A percentile compares a stretch with the other conserved stretches of the same genome.
These are phyloP conservation scores for Nigrospora osmanthi DNA, from an alignment of 2,329 filamentous ascomycete species.

Conservation along the genomic window DNA sequence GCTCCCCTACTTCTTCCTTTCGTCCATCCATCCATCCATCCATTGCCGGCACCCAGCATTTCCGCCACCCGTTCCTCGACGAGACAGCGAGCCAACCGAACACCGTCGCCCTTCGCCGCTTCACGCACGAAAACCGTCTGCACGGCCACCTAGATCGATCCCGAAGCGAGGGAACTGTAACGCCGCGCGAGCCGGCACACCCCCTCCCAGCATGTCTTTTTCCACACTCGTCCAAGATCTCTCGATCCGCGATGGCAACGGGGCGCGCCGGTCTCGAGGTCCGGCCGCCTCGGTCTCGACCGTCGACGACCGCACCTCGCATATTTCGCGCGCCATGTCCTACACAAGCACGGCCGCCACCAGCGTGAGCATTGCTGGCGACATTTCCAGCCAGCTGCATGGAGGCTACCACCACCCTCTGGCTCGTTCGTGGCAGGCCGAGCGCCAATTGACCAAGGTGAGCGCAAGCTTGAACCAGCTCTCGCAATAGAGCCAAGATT, in stretches of 20 bases:
- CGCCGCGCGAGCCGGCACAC: neutral
- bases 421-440: slow-evolving; percentile 73
- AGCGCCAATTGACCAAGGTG: slow-evolving; percentile 80
- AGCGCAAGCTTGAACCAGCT: slow-evolving; percentile 8
- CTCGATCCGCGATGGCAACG: slow-evolving; percentile 41
- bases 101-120: no score
- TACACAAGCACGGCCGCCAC: slow-evolving; percentile 60
- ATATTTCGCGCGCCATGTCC: slow-evolving; percentile 56
- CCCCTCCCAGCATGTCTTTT: slow-evolving; percentile 50
- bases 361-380: slow-evolving; percentile 62
- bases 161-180: neutral
- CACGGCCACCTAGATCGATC: slow-evolving; percentile 11
- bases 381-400: slow-evolving; percentile 78
- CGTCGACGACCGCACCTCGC: slow-evolving; percentile 52
- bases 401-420: slow-evolving; percentile 77
- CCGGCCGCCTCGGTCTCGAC: slow-evolving; percentile 37
- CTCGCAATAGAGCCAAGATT: no score
- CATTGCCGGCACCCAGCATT: no score
- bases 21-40: no score
- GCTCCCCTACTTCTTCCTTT: no score
- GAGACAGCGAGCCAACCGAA: no score
- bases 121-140: no score
- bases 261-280: slow-evolving; percentile 34
- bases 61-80: no score
- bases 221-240: slow-evolving; percentile 61